Evolutionary conservation across 257 asterid species (phyloP).

Genomic region (Przewalskia tangutica): DNA sequence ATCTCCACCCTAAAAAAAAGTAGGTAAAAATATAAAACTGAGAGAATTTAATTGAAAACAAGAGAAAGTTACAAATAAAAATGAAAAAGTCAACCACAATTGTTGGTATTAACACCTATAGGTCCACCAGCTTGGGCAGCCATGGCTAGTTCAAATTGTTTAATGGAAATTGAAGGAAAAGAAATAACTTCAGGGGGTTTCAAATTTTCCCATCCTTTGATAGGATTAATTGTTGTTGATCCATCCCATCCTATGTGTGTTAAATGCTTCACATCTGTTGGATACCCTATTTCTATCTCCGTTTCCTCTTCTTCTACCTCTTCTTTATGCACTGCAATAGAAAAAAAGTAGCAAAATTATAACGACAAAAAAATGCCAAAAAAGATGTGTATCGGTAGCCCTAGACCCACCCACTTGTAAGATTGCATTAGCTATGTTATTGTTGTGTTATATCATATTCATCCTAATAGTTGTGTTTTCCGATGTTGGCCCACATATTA

Average conservation of each 20-base stretch:
- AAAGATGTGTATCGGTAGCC: not conserved
- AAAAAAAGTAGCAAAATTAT: not conserved
- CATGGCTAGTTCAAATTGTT: conserved; percentile 59
- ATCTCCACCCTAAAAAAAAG: not conserved
- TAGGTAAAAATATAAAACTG: not conserved
- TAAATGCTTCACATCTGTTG: conserved; percentile 7
- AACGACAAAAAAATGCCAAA: not conserved
- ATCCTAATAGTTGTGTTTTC: not conserved
- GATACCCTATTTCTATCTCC: conserved; percentile 8
- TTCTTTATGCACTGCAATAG: not conserved
- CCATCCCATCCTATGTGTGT: conserved; percentile 13
- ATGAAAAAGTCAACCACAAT: not conserved
- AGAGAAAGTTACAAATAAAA: not conserved
- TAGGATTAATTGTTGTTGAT: conserved; percentile 5
- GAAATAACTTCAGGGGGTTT: conserved; percentile 31
- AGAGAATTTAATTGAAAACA: not conserved
- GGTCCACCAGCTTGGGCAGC: conserved; percentile 32
- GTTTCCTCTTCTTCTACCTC: not conserved
- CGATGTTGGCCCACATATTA: not conserved
- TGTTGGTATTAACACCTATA: not conserved
- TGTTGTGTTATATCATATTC: not conserved
- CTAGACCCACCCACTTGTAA: too few species aligned
- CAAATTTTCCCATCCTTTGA: conserved; percentile 14
- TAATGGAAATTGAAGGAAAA: conserved; percentile 40
- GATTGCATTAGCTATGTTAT: too few species aligned